A percentile compares a stretch with the other conserved stretches of the same genome.
These are phyloP conservation scores for Dactylellina parvicollis DNA, from an alignment of 2,329 filamentous ascomycete genomes.

Conservation along the genomic window DNA sequence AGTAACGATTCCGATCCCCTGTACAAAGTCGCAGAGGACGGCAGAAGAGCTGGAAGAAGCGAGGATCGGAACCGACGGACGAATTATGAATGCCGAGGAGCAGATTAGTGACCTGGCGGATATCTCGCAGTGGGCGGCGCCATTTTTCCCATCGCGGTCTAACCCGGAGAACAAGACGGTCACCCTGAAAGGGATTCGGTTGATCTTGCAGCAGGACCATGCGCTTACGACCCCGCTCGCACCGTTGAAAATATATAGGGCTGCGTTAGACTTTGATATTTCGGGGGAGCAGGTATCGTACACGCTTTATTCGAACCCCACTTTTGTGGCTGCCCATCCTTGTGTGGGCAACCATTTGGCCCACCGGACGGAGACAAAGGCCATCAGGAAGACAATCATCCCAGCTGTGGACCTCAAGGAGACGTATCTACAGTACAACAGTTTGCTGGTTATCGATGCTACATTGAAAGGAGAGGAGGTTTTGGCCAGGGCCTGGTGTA, in stretches of 20 bases:
- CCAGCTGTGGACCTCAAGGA: slow-evolving; percentile 48
- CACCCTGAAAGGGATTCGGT: slow-evolving; percentile 34
- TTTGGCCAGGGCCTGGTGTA: slow-evolving; percentile 52
- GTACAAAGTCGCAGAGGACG: slow-evolving; percentile 48
- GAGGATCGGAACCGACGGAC: slow-evolving; percentile 36
- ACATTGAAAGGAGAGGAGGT: slow-evolving; percentile 51
- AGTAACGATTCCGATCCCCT: slow-evolving; percentile 46
- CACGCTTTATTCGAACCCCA: slow-evolving; percentile 52
- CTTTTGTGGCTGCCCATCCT: slow-evolving; percentile 52
- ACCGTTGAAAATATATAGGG: slow-evolving; percentile 48
- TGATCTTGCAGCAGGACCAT: slow-evolving; percentile 50
- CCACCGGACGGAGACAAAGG: slow-evolving; percentile 45
- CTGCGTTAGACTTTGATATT: slow-evolving; percentile 51
- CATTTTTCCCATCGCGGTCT: slow-evolving; percentile 32
- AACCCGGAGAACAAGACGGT: slow-evolving; percentile 34
- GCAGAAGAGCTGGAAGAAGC: slow-evolving; percentile 50
- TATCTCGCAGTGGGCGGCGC: slow-evolving; percentile 46
- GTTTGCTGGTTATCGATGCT: slow-evolving; percentile 51
- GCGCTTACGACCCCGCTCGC: slow-evolving; percentile 36
- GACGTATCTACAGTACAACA: slow-evolving; percentile 48
- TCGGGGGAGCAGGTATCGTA: slow-evolving; percentile 40
- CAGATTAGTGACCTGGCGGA: slow-evolving; percentile 52
- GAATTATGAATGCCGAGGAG: slow-evolving; percentile 50
- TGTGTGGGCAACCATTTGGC: slow-evolving; percentile 49
- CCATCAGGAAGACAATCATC: slow-evolving; percentile 51